phyloP scores from a whole-genome alignment of 208 protist genomes.

The Entamoeba dispar region DNA sequence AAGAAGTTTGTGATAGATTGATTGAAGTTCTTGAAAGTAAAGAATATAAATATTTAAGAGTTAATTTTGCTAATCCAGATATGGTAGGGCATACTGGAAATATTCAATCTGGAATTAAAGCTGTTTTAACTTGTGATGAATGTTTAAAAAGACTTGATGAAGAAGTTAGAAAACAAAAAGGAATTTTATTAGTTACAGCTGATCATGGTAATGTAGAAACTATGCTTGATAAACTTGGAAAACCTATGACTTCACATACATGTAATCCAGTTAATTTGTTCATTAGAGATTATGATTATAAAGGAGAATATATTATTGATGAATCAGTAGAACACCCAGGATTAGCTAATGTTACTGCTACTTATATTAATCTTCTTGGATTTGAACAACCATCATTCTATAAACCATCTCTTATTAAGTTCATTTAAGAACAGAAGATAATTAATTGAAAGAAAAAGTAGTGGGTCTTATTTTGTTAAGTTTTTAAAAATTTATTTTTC shows the following conservation, averaged over 20 bases:
- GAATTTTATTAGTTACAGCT: slow-evolving; percentile 1
- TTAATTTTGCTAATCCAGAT: slow-evolving; percentile 16
- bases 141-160: background rate
- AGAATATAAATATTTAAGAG: background rate
- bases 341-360: background rate
- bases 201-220: slow-evolving; percentile 14
- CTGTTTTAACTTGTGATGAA: slow-evolving; percentile 3
- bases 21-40: background rate
- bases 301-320: background rate
- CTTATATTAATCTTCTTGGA: background rate
- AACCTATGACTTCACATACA: background rate
- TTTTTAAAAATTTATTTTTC: no score
- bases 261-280: background rate
- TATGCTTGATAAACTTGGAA: slow-evolving; percentile 2
- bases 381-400: background rate
- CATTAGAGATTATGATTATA: background rate
- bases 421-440: background rate
- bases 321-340: background rate
- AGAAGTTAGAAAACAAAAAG: background rate
- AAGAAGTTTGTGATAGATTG: background rate
- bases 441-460: no score
- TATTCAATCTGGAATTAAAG: background rate
- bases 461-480: no score
- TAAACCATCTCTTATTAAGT: background rate
- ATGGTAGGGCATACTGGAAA: slow-evolving; percentile 17